Conservation (phyloP, 2,329 filamentous ascomycete species). For the Cercospora zeae-maydis region DNA sequence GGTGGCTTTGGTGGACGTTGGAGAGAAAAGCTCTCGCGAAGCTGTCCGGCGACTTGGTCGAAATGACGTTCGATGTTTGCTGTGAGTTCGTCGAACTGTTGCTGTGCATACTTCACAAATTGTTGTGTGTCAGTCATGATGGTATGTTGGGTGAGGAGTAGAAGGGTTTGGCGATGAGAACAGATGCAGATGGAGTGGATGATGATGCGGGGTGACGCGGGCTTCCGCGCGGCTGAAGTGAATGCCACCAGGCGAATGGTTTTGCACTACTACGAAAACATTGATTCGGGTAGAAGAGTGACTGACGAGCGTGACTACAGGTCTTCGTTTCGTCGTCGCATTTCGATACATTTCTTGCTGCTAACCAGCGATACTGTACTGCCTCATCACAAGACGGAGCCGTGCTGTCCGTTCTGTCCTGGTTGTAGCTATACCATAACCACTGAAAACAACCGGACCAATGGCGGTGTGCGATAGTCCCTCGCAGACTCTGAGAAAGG, state of each 20-base stretch:
- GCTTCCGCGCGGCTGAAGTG: neutral
- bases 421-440: neutral
- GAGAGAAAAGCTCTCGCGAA: conserved; percentile 70
- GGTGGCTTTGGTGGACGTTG: conserved; percentile 44
- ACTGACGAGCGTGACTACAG: neutral
- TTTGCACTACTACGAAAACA: too few relatives aligned
- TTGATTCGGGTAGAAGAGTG: neutral
- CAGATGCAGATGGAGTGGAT: neutral
- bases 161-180: neutral
- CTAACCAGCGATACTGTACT: neutral
- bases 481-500: neutral
- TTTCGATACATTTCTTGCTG: neutral
- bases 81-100: conserved; percentile 57
- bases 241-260: neutral
- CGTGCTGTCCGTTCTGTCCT: neutral
- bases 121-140: conserved; percentile 38
- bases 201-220: neutral
- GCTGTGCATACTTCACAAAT: conserved; percentile 36
- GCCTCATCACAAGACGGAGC: neutral
- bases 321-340: neutral
- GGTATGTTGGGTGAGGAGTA: neutral
- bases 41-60: conserved; percentile 66
- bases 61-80: conserved; percentile 78
- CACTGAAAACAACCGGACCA: neutral
- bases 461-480: neutral